These are phyloP conservation scores for Penicillium chermesinum DNA, from an alignment of 495 filamentous ascomycete species.

Conservation along the genomic window DNA sequence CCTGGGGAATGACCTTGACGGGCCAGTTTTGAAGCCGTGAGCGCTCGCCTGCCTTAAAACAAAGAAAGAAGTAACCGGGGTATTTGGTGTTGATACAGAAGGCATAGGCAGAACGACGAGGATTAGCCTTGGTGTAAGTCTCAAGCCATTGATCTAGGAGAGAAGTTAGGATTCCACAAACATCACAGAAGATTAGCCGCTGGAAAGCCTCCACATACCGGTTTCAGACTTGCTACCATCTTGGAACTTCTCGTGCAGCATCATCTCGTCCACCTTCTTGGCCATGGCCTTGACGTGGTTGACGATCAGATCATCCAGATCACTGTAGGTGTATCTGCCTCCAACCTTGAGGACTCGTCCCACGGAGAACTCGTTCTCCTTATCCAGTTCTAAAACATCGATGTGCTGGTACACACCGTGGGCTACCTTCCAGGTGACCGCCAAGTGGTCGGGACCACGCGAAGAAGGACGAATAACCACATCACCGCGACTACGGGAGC, in stretches of 20 bases:
- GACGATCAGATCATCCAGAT: constrained; percentile 96
- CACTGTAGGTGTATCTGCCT: constrained; percentile 82
- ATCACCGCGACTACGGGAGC: constrained; percentile 76
- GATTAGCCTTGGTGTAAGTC: constrained; percentile 93
- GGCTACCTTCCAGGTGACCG: constrained; percentile 96
- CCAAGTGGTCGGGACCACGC: constrained; percentile 88
- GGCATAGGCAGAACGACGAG: constrained; percentile 83
- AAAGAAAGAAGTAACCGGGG: constrained; percentile 90
- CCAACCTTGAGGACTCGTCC: constrained; percentile 77
- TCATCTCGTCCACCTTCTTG: constrained; percentile 95
- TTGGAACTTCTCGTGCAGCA: constrained; percentile 86
- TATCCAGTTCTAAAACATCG: constrained; percentile 93
- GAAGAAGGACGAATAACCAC: constrained; percentile 93
- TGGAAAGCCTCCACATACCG: constrained; percentile 58
- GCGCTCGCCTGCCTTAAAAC: constrained; percentile 83
- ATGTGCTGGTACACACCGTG: constrained; percentile 94
- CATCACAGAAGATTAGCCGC: constrained; percentile 1
- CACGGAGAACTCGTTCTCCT: constrained; percentile 92
- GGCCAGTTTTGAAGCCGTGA: constrained; percentile 73
- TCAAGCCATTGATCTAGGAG: constrained; percentile 82
- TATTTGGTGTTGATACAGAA: constrained; percentile 92
- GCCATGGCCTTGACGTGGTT: constrained; percentile 97
- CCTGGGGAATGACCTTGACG: constrained; percentile 85
- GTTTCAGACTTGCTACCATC: constrained; percentile 71
- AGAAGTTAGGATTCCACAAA: constrained; percentile 7